Evolutionary conservation across 106 monocot genomes (phyloP).

Genomic region (Acorus gramineus): DNA sequence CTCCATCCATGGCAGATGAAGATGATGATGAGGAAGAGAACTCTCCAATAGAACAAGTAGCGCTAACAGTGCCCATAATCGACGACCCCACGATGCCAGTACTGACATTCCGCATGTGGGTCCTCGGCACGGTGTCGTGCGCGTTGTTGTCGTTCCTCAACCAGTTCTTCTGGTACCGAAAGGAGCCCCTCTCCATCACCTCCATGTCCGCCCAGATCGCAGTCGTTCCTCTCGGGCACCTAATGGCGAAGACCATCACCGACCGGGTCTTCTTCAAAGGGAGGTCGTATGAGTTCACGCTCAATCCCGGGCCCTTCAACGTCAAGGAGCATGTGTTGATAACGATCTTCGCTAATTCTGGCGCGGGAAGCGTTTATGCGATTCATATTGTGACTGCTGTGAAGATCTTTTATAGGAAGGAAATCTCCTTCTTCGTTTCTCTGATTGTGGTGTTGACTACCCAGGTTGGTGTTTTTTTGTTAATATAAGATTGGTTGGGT

Average conservation of each 20-base stretch:
- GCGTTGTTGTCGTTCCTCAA: constrained; percentile 41
- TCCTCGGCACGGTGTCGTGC: constrained; percentile 44
- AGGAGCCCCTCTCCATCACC: constrained; percentile 41
- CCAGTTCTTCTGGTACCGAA: constrained; percentile 69
- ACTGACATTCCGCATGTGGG: constrained; percentile 50
- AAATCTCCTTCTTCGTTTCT: constrained; percentile 46
- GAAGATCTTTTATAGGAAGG: constrained; percentile 49
- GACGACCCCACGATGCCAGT: constrained; percentile 39
- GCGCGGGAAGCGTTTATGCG: constrained; percentile 51
- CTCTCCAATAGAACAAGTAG: constrained; percentile 52
- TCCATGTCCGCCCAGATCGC: constrained; percentile 63
- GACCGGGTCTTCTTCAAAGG: constrained; percentile 26
- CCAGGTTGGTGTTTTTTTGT: constrained; percentile 11
- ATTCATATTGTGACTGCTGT: constrained; percentile 50
- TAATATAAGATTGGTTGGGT: not conserved
- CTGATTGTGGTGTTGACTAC: constrained; percentile 36
- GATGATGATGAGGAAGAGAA: constrained; percentile 23
- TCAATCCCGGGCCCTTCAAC: constrained; percentile 68
- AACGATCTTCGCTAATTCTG: constrained; percentile 72
- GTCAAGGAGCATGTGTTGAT: constrained; percentile 77
- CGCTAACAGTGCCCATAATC: constrained; percentile 34
- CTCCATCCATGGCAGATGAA: not conserved
- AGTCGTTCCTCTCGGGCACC: constrained; percentile 45
- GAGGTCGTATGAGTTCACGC: constrained; percentile 40
- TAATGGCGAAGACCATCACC: constrained; percentile 38